A percentile compares a stretch with the other conserved stretches of the same genome.
Conservation (phyloP, 768 basidiomycete species). For the Calocera viscosa region DNA sequence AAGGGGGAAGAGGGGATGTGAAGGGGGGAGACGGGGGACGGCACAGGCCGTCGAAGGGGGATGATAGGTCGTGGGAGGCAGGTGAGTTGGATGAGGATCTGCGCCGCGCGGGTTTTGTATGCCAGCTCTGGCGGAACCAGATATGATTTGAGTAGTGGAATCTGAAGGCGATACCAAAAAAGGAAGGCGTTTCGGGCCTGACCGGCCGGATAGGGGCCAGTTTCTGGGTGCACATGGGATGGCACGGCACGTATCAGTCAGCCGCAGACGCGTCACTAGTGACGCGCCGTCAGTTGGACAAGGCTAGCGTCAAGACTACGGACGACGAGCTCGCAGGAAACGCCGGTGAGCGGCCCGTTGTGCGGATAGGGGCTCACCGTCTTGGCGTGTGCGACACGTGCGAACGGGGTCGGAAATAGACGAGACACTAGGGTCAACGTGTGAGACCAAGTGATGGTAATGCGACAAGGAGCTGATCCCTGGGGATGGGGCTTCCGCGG, state of each 20-base stretch:
- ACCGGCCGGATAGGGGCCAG: neutral
- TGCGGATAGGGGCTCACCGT: neutral
- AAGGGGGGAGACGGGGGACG: neutral
- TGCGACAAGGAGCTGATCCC: neutral
- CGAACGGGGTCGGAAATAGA: neutral
- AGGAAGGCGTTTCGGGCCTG: neutral
- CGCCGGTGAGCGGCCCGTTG: neutral
- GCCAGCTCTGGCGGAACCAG: neutral
- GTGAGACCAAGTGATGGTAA: neutral
- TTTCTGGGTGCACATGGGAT: no score
- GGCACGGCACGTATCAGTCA: neutral
- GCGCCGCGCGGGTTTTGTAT: neutral
- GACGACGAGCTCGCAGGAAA: conserved; percentile 5
- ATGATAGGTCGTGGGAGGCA: neutral
- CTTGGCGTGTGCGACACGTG: neutral
- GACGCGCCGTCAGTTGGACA: neutral
- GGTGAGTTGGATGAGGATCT: neutral
- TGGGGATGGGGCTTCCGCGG: neutral
- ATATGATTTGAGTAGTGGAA: neutral
- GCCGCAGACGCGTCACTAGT: neutral
- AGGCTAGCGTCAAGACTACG: neutral
- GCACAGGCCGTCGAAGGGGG: neutral
- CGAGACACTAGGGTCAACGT: neutral
- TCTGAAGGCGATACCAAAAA: neutral
- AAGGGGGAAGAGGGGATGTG: neutral